Evolutionary conservation across 2,329 filamentous ascomycete genomes (phyloP).

Genomic region (Tympanopsis confertula): DNA sequence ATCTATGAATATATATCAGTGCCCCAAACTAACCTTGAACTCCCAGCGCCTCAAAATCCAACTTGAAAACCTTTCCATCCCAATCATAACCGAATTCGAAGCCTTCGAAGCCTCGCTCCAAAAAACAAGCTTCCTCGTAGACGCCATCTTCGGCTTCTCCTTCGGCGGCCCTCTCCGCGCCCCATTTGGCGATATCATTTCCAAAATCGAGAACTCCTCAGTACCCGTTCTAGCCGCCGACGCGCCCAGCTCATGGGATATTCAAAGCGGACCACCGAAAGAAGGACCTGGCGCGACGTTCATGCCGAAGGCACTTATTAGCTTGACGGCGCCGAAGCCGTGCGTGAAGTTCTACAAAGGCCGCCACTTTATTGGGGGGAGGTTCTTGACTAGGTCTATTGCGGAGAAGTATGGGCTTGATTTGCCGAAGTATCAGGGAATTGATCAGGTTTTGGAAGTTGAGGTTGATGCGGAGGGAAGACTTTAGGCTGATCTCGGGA

Average conservation of each 20-base stretch:
- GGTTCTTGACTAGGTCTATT: constrained; percentile 44
- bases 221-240: constrained; percentile 52
- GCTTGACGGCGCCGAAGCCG: constrained; percentile 57
- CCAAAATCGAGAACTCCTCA: constrained; percentile 36
- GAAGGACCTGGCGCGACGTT: constrained; percentile 44
- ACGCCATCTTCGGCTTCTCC: constrained; percentile 61
- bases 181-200: constrained; percentile 48
- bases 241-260: constrained; percentile 56
- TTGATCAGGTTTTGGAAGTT: constrained; percentile 54
- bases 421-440: constrained; percentile 44
- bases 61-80: constrained; percentile 45
- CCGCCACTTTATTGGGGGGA: constrained; percentile 53
- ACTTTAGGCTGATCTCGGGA: too few species aligned
- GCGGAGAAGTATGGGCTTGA: constrained; percentile 52
- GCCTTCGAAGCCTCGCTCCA: constrained; percentile 21
- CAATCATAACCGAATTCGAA: constrained; percentile 46
- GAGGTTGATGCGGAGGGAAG: not conserved
- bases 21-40: not conserved
- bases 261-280: constrained; percentile 47
- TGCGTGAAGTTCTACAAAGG: constrained; percentile 50
- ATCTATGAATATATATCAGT: not conserved
- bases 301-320: constrained; percentile 47
- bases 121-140: constrained; percentile 43
- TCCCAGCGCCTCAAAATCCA: constrained; percentile 43
- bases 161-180: constrained; percentile 54